These are phyloP conservation scores for Lanmaoa rubissima DNA, from an alignment of 768 basidiomycete species.

Conservation along the genomic window DNA sequence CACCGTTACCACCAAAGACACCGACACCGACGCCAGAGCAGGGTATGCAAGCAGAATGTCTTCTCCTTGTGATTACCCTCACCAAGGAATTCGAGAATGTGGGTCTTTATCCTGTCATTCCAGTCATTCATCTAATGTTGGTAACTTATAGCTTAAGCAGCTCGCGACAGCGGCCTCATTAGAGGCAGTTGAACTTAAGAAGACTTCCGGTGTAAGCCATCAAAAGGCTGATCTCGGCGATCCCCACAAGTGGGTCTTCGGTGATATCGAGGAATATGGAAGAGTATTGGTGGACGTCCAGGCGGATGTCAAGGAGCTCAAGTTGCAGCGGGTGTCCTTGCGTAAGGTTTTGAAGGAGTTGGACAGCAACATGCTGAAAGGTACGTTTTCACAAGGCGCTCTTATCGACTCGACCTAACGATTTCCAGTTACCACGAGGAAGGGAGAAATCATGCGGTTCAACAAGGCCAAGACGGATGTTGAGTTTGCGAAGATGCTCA, in stretches of 20 bases:
- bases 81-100: constrained; percentile 59
- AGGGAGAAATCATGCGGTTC: constrained; percentile 81
- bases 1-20: constrained; percentile 4
- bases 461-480: constrained; percentile 74
- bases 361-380: constrained; percentile 66
- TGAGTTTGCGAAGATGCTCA: constrained; percentile 74
- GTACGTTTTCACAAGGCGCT: constrained; percentile 34
- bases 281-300: constrained; percentile 36
- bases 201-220: constrained; percentile 38
- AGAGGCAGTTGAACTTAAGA: constrained; percentile 36
- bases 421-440: constrained; percentile 67
- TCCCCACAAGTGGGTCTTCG: constrained; percentile 50
- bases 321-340: constrained; percentile 40
- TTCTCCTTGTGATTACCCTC: constrained; percentile 45
- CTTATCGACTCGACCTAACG: neutral
- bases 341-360: constrained; percentile 50
- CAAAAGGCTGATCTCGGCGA: constrained; percentile 47
- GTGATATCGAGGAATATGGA: constrained; percentile 52
- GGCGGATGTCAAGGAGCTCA: constrained; percentile 51
- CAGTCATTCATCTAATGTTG: neutral
- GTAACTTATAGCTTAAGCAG: constrained; percentile 39
- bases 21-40: constrained; percentile 39
- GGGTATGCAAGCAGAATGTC: constrained; percentile 69
- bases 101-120: constrained; percentile 26
- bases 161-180: constrained; percentile 39